phyloP scores from a whole-genome alignment of 495 filamentous ascomycete genomes.

The Eremomyces bilateralis region DNA sequence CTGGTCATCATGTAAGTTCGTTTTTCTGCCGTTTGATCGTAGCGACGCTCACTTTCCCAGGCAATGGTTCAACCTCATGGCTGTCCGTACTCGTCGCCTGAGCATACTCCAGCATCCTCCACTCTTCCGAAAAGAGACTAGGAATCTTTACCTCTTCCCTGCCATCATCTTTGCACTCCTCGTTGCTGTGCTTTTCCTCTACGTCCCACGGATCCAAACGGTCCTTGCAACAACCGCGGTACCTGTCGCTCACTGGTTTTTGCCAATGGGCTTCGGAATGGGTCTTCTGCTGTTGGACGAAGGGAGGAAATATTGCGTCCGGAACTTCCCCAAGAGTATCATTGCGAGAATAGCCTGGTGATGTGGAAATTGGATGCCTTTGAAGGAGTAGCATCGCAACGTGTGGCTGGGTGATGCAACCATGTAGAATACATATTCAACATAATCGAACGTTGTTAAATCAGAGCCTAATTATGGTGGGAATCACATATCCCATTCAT shows the following conservation, averaged over 20 bases:
- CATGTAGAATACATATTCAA: too few relatives aligned
- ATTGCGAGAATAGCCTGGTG: slow-evolving; percentile 30
- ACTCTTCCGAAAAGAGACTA: slow-evolving; percentile 29
- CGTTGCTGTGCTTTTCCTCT: slow-evolving; percentile 41
- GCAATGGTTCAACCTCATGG: slow-evolving; percentile 52
- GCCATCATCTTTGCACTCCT: slow-evolving; percentile 38
- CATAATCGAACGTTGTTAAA: too few relatives aligned
- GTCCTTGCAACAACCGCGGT: slow-evolving; percentile 31
- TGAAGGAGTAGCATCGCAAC: too few relatives aligned
- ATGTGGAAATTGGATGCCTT: too few relatives aligned
- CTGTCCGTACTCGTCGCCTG: slow-evolving; percentile 38
- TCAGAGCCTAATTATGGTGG: too few relatives aligned
- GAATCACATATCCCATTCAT: too few relatives aligned
- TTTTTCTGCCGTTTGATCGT: not conserved
- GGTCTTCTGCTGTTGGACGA: slow-evolving; percentile 38
- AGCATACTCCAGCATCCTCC: slow-evolving; percentile 45
- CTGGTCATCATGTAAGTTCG: slow-evolving; percentile 40
- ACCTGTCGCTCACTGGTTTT: slow-evolving; percentile 42
- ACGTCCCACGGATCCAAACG: slow-evolving; percentile 34
- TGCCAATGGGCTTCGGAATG: slow-evolving; percentile 40
- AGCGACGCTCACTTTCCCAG: slow-evolving; percentile 13
- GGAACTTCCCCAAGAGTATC: slow-evolving; percentile 26
- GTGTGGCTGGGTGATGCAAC: too few relatives aligned
- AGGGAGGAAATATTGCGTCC: slow-evolving; percentile 28
- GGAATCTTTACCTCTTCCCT: slow-evolving; percentile 41